These are phyloP conservation scores for Monilinia vaccinii-corymbosi DNA, from an alignment of 2,329 filamentous ascomycete species.

Conservation along the genomic window DNA sequence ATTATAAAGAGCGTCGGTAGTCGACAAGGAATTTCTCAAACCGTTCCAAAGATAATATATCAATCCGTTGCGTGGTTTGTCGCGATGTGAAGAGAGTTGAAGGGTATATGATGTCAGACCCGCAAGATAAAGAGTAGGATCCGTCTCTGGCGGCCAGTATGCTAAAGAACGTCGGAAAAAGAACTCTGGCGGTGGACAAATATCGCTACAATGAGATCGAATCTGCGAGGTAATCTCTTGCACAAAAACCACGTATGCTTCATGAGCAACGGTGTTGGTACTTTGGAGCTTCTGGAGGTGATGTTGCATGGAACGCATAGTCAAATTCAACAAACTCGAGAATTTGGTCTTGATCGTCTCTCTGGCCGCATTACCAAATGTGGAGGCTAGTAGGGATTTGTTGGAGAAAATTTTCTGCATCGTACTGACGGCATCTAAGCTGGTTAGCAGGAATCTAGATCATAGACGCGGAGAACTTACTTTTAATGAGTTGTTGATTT, in stretches of 20 bases:
- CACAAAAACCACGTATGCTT: slow-evolving; percentile 20
- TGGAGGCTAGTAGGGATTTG: slow-evolving; percentile 12
- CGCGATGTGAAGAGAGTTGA: slow-evolving; percentile 16
- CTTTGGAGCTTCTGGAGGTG: slow-evolving; percentile 18
- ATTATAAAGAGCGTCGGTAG: slow-evolving; percentile 8
- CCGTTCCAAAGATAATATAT: slow-evolving; percentile 27
- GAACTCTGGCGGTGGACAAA: slow-evolving; percentile 22
- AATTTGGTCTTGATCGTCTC: slow-evolving; percentile 13
- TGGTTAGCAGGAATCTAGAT: not conserved
- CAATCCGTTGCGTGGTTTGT: slow-evolving; percentile 18
- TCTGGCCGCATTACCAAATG: slow-evolving; percentile 7
- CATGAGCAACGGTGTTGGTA: slow-evolving; percentile 14
- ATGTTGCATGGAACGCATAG: slow-evolving; percentile 23
- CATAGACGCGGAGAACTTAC: not conserved
- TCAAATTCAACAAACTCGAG: slow-evolving; percentile 17
- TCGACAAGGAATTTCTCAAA: slow-evolving; percentile 21
- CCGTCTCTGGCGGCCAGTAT: slow-evolving; percentile 25
- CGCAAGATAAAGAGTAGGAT: slow-evolving; percentile 25
- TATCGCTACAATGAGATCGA: slow-evolving; percentile 21
- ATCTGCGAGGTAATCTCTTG: slow-evolving; percentile 20
- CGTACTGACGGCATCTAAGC: not conserved
- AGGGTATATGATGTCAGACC: slow-evolving; percentile 24
- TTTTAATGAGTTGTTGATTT: slow-evolving; percentile 4
- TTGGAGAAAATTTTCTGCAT: slow-evolving; percentile 12
- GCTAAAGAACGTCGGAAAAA: slow-evolving; percentile 20